Conservation (phyloP, 1,284 basidiomycete species). For the Trichosporon asahii region DNA sequence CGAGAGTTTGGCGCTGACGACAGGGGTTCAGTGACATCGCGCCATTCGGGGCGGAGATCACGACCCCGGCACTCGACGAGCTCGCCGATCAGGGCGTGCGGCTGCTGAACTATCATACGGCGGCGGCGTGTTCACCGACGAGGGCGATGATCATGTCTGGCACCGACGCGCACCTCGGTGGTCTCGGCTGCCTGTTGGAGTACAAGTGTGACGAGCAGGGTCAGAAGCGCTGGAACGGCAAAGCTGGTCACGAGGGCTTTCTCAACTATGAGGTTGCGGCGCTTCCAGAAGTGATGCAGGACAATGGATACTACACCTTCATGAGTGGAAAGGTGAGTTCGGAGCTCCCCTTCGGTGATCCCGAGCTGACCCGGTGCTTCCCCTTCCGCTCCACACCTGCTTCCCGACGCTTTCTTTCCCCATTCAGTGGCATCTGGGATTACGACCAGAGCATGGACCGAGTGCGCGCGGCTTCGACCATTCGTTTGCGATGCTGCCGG, state of each 20-base stretch:
- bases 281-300: slow-evolving; percentile 33
- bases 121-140: slow-evolving; percentile 22
- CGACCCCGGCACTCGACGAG: slow-evolving; percentile 30
- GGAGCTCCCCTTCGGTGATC: neutral
- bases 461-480: slow-evolving; percentile 36
- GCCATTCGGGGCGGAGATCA: slow-evolving; percentile 31
- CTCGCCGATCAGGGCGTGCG: slow-evolving; percentile 21
- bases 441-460: slow-evolving; percentile 30
- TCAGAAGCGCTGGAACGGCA: slow-evolving; percentile 12
- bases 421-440: slow-evolving; percentile 40
- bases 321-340: slow-evolving; percentile 19
- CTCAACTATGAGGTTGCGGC: slow-evolving; percentile 29
- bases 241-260: slow-evolving; percentile 13
- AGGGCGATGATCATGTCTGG: slow-evolving; percentile 17
- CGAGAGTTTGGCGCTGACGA: neutral
- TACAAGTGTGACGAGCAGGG: slow-evolving; percentile 10
- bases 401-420: neutral
- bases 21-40: slow-evolving; percentile 30
- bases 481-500: slow-evolving; percentile 34
- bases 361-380: neutral
- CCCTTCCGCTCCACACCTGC: neutral
- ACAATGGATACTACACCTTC: slow-evolving; percentile 25
- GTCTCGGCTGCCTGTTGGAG: slow-evolving; percentile 14
- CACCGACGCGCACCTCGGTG: slow-evolving; percentile 17
- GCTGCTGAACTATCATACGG: slow-evolving; percentile 18